Evolutionary conservation across 192 early-diverging fungal species (phyloP).

Genomic region (Coemansia sp.): DNA sequence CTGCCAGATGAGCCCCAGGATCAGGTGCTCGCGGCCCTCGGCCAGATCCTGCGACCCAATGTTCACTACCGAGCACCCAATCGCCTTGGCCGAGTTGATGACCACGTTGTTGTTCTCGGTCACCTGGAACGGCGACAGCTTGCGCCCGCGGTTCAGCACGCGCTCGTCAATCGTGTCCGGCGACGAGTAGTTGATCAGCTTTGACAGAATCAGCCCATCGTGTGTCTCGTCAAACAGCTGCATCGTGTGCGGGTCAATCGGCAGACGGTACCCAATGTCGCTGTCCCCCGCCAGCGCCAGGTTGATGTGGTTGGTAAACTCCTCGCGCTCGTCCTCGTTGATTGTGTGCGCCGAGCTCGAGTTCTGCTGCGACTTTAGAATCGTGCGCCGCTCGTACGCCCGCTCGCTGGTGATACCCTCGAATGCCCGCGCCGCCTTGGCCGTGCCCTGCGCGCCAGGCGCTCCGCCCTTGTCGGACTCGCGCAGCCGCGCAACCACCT

Average conservation of each 20-base stretch:
- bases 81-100: conserved; percentile 98
- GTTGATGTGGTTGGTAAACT: conserved; percentile 95
- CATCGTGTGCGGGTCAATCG: conserved; percentile 91
- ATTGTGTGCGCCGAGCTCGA: conserved; percentile 93
- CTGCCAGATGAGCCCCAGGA: conserved; percentile 97
- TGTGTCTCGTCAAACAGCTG: conserved; percentile 94
- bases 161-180: conserved; percentile 98
- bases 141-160: conserved; percentile 85
- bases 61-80: conserved; percentile 97
- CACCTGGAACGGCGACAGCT: conserved; percentile 91
- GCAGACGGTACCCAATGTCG: conserved; percentile 79
- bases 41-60: conserved; percentile 96
- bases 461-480: conserved; percentile 19
- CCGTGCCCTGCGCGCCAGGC: conserved; percentile 11
- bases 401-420: conserved; percentile 49
- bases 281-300: conserved; percentile 70
- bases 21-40: conserved; percentile 93
- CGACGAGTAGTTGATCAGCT: conserved; percentile 97
- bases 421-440: conserved; percentile 27
- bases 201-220: conserved; percentile 90
- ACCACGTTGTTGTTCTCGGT: conserved; percentile 99
- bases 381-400: conserved; percentile 67
- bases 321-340: conserved; percentile 97
- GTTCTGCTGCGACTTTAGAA: conserved; percentile 77
- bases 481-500: conserved; percentile 41